Evolutionary conservation across 305 asterid genomes (phyloP).

Genomic region (Fraxinus dipetala): DNA sequence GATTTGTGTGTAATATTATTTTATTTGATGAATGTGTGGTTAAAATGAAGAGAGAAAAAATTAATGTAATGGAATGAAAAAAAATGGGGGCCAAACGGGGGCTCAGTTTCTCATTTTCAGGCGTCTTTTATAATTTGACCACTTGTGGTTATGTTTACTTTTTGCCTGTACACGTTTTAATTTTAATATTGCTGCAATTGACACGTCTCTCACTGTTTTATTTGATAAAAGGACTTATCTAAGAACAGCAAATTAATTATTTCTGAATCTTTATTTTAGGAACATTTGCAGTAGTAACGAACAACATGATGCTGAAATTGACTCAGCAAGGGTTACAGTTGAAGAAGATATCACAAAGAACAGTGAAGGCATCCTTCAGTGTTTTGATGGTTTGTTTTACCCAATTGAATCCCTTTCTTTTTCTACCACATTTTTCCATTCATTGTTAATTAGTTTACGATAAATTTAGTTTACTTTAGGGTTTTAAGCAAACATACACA

Average conservation of each 20-base stretch:
- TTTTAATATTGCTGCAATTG: not conserved
- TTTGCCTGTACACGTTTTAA: not conserved
- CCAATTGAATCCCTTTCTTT: not conserved
- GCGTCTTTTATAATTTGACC: constrained; percentile 1
- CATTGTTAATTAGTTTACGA: not conserved
- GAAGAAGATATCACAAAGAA: constrained; percentile 51
- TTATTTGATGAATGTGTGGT: too few species aligned
- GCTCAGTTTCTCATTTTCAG: not conserved
- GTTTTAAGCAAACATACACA: not conserved
- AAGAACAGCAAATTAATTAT: not conserved
- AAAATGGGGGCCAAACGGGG: too few species aligned
- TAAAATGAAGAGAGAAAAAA: too few species aligned
- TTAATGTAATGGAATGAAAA: too few species aligned
- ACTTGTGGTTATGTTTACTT: not conserved
- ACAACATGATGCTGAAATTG: constrained; percentile 57
- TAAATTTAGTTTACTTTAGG: not conserved
- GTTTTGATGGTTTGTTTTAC: constrained; percentile 42
- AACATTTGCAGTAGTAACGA: constrained; percentile 45
- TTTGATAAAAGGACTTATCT: not conserved
- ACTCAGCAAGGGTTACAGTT: constrained; percentile 47
- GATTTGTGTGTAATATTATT: too few species aligned
- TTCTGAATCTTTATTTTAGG: constrained; percentile 35
- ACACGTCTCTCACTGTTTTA: not conserved
- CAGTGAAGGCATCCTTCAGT: constrained; percentile 42
- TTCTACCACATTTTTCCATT: not conserved